Evolutionary conservation across 208 protist genomes (phyloP).

Genomic region (Trichomonas vaginalis): DNA sequence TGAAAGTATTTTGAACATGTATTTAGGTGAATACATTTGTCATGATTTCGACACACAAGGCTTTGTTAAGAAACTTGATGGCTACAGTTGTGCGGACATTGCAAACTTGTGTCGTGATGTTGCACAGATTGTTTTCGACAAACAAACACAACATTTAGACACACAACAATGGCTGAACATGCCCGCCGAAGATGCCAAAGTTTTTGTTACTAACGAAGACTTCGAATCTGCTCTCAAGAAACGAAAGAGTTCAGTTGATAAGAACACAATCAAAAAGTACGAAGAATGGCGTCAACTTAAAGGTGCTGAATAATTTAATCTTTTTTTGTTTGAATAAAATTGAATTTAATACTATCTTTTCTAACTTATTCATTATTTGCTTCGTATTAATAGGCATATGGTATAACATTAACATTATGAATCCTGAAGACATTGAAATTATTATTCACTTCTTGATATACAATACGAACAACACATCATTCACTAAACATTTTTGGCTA

Average conservation of each 20-base stretch:
- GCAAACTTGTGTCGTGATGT: conserved; percentile 61
- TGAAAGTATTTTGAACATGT: not conserved
- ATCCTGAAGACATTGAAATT: too few species aligned
- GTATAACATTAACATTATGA: too few species aligned
- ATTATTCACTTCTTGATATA: too few species aligned
- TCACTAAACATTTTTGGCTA: too few species aligned
- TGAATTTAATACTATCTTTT: too few species aligned
- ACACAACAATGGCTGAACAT: not conserved
- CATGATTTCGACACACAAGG: conserved; percentile 40
- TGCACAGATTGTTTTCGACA: conserved; percentile 7
- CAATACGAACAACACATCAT: too few species aligned
- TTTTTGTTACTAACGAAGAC: not conserved
- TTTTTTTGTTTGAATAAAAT: not conserved
- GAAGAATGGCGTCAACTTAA: not conserved
- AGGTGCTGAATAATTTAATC: not conserved
- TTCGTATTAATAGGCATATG: too few species aligned
- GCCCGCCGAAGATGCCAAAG: not conserved
- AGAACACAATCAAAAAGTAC: not conserved
- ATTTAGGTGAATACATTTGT: not conserved
- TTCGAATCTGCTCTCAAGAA: not conserved
- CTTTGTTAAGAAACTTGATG: conserved; percentile 44
- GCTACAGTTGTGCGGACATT: conserved; percentile 61
- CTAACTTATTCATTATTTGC: too few species aligned
- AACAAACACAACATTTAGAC: not conserved
- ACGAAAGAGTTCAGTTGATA: not conserved